These are phyloP conservation scores for Quercus lobata DNA, from an alignment of 331 rosid species.

Conservation along the genomic window DNA sequence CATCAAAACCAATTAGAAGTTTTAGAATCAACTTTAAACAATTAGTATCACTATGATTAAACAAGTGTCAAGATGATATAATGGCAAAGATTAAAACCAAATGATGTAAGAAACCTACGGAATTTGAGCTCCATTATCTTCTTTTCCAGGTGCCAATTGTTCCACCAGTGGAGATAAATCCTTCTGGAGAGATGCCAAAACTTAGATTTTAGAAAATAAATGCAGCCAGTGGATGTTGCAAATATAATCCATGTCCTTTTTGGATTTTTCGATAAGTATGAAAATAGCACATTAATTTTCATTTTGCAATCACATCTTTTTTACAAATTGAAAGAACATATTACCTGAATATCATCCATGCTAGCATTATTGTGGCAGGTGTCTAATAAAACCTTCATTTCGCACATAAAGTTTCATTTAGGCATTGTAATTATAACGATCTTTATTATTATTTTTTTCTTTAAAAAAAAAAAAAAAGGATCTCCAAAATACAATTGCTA, in stretches of 20 bases:
- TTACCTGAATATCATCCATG: slow-evolving; percentile 93
- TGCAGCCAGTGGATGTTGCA: background rate
- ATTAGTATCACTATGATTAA: background rate
- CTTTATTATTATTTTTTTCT: too few relatives aligned
- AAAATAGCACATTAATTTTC: too few relatives aligned
- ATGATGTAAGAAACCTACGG: slow-evolving; percentile 54
- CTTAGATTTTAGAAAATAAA: slow-evolving; percentile 27
- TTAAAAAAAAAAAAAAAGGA: background rate
- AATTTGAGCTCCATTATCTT: slow-evolving; percentile 66
- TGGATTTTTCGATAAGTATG: background rate
- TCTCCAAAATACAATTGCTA: background rate
- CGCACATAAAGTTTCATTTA: slow-evolving; percentile 22
- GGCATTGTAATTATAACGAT: slow-evolving; percentile 18
- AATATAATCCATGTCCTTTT: slow-evolving; percentile 10
- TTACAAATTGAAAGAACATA: slow-evolving; percentile 17
- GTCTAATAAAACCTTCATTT: slow-evolving; percentile 67
- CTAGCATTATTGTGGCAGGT: slow-evolving; percentile 53
- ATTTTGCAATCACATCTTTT: too few relatives aligned
- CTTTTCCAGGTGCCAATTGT: slow-evolving; percentile 67
- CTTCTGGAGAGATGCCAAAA: slow-evolving; percentile 53
- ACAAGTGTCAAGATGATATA: slow-evolving; percentile 1
- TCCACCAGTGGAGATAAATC: slow-evolving; percentile 86
- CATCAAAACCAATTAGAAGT: background rate
- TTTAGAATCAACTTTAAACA: slow-evolving; percentile 10
- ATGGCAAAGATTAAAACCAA: slow-evolving; percentile 11